Base-by-base conservation (phyloP, 2,329 filamentous ascomycete genomes). In the Periconia digitata region DNA sequence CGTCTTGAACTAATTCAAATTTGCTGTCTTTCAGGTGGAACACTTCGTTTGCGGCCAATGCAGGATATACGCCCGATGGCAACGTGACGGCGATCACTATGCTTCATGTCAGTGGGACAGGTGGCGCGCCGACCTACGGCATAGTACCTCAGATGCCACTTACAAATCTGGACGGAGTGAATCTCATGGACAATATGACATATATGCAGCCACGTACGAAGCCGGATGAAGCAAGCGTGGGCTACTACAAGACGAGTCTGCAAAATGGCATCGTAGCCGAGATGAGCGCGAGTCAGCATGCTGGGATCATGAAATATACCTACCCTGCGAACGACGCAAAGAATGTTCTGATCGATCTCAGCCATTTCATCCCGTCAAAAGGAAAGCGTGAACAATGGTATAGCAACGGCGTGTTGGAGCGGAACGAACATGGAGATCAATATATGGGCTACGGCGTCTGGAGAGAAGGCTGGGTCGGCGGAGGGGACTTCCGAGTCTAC, bases 311-410 rank as follows among this genome's bases (percentile, higher is more conserved):
- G 36, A 54, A 55, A 42, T 64, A 66, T 45, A 54, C 54, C 0
- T 63, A 59, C 36, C 72, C 74, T 0, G 38, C 42, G 18, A 34
- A 65, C 1, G 16, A 48, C 15, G 62, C 67, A 4, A 64, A 63
- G 17, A 68, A 73, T 21, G 46, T 76, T 5, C 49, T 76, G 13
- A 64, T 74, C 0, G 74, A 76, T 46, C 54, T 73, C 4, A 71
- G 75, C 43, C 78, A 79, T 51, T 73, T 76, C 18, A 38, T 79
- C 6, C 2, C 77, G 74, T 46, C 39, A 3, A 41, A 41, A 41
- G 39, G 39, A 10, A 41, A 41, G 13, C 21, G 39, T 6, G 39
- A 41, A 41, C 39, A 41, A 16, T 41, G 39, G 39, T 41, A 41
- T 22, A 41, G 39, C 21, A 41, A 41, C 12, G 39, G 39, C 10